These are phyloP conservation scores for Arabis hirsuta DNA, from an alignment of 345 rosid genomes.

Conservation along the genomic window DNA sequence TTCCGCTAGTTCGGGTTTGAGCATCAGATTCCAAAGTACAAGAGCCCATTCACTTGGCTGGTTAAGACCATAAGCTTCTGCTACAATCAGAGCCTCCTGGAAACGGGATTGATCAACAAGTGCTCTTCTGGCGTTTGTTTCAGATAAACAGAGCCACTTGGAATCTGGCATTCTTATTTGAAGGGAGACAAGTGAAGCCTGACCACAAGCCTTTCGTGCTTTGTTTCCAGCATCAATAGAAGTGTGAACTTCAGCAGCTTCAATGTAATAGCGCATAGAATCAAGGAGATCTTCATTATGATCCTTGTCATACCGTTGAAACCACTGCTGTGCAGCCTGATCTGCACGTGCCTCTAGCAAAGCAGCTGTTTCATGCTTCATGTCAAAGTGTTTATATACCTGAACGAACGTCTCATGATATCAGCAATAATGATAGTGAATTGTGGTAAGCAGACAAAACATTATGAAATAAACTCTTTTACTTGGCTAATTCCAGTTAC, in stretches of 20 bases:
- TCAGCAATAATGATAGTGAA: slow-evolving; percentile 17
- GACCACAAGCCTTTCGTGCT: slow-evolving; percentile 83
- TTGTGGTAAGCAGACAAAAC: slow-evolving; percentile 11
- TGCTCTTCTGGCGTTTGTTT: slow-evolving; percentile 87
- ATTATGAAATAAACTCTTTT: slow-evolving; percentile 28
- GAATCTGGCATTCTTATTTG: slow-evolving; percentile 97
- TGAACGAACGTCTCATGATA: slow-evolving; percentile 38
- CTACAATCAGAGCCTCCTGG: slow-evolving; percentile 95
- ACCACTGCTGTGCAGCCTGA: slow-evolving; percentile 79
- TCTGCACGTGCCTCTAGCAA: slow-evolving; percentile 85
- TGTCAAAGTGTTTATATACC: slow-evolving; percentile 95
- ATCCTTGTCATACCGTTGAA: slow-evolving; percentile 73
- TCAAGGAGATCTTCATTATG: slow-evolving; percentile 95
- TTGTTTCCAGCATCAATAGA: slow-evolving; percentile 96
- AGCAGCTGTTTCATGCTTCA: slow-evolving; percentile 96
- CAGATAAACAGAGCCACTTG: slow-evolving; percentile 81
- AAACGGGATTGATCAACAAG: slow-evolving; percentile 90
- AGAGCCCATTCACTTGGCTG: slow-evolving; percentile 96
- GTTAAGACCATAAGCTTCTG: slow-evolving; percentile 95
- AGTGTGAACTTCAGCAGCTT: slow-evolving; percentile 94
- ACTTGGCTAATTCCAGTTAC: slow-evolving; percentile 18
- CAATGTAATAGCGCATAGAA: slow-evolving; percentile 89
- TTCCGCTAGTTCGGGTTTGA: slow-evolving; percentile 83
- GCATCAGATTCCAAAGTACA: slow-evolving; percentile 96
- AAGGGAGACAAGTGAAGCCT: slow-evolving; percentile 93